Evolutionary conservation across 768 basidiomycete genomes (phyloP).

Genomic region (Mycena crocata): DNA sequence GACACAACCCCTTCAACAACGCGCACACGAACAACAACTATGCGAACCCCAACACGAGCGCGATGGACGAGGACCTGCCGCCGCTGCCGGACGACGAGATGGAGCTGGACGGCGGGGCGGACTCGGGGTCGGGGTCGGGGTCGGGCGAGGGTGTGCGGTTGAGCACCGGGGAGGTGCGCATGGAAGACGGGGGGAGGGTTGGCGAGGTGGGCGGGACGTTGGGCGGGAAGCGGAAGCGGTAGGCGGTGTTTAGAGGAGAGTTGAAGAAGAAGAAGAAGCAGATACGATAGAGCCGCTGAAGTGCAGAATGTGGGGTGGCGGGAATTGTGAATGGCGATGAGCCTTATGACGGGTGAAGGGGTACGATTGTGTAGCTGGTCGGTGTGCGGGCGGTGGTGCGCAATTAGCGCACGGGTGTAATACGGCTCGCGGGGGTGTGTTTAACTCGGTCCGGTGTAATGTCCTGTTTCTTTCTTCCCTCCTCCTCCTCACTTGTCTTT

Average conservation of each 20-base stretch:
- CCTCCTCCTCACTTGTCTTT: background rate
- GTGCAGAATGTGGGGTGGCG: too few species aligned
- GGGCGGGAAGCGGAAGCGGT: slow-evolving; percentile 22
- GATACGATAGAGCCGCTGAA: too few species aligned
- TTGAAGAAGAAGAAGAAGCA: background rate
- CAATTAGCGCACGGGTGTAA: background rate
- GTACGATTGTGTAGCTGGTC: too few species aligned
- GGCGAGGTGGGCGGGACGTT: slow-evolving; percentile 18
- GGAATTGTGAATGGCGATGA: too few species aligned
- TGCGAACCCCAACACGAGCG: slow-evolving; percentile 4
- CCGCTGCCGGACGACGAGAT: slow-evolving; percentile 17
- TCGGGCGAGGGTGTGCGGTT: background rate
- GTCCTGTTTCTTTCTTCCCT: background rate
- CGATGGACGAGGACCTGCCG: slow-evolving; percentile 13
- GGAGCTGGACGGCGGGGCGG: slow-evolving; percentile 21
- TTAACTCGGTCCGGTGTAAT: background rate
- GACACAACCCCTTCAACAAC: too few species aligned
- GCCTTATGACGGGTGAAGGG: too few species aligned
- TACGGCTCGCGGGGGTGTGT: background rate
- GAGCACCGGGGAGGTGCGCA: too few species aligned
- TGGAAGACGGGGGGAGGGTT: background rate
- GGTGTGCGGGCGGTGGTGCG: too few species aligned
- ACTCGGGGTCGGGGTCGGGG: slow-evolving; percentile 21
- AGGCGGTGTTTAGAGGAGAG: background rate
- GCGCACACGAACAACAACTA: too few species aligned